Conservation (phyloP, 2,329 filamentous ascomycete species). For the Cephalotrichum gorgonifer region DNA sequence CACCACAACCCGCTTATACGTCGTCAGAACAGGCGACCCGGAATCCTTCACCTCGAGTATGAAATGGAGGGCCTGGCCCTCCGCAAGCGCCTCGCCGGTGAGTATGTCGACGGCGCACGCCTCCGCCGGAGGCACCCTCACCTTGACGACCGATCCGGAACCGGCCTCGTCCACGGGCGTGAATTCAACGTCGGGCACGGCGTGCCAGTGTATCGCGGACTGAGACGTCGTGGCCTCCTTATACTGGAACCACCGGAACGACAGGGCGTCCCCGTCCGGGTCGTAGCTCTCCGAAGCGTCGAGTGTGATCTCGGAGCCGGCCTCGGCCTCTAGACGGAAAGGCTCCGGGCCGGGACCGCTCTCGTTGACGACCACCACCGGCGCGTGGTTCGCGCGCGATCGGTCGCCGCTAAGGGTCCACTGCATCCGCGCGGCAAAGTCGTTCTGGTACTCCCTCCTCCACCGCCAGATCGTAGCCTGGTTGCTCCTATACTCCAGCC, state of each 20-base stretch:
- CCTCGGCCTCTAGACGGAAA: constrained; percentile 27
- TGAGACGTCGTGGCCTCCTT: no score
- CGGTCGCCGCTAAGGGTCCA: constrained; percentile 21
- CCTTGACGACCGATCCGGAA: no score
- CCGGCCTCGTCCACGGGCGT: no score
- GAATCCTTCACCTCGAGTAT: no score
- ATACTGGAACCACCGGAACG: constrained; percentile 41
- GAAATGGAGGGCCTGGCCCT: no score
- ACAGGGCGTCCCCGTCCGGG: constrained; percentile 29
- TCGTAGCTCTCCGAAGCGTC: constrained; percentile 36
- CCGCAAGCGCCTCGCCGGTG: no score
- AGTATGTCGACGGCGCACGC: no score
- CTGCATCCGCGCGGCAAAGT: constrained; percentile 29
- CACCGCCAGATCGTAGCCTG: constrained; percentile 30
- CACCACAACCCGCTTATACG: no score
- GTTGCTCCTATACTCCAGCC: constrained; percentile 8
- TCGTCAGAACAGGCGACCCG: no score
- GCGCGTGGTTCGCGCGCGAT: constrained; percentile 31
- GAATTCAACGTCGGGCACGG: no score
- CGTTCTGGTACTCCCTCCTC: constrained; percentile 27
- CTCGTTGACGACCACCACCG: constrained; percentile 31
- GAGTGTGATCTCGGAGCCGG: constrained; percentile 25
- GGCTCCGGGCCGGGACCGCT: constrained; percentile 23
- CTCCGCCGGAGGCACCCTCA: no score
- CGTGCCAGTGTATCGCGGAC: no score